These are phyloP conservation scores for Fusarium domesticum DNA, from an alignment of 2,329 filamentous ascomycete species.

Conservation along the genomic window DNA sequence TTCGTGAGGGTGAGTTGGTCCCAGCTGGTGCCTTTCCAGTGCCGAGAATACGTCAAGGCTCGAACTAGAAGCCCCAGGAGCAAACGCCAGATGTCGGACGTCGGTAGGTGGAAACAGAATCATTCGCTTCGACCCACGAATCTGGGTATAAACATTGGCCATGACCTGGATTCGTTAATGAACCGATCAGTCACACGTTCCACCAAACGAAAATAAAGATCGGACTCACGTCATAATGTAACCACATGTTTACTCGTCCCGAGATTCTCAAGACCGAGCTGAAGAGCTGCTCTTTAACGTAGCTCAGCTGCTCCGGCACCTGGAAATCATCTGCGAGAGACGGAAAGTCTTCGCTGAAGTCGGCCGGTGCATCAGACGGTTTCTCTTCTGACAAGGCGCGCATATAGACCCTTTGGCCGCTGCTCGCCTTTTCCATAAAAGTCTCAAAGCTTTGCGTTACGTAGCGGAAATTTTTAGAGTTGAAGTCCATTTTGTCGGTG, in stretches of 20 bases:
- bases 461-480: slow-evolving; percentile 79
- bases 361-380: slow-evolving; percentile 67
- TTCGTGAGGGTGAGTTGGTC: slow-evolving; percentile 61
- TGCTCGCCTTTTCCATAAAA: slow-evolving; percentile 60
- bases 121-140: slow-evolving; percentile 69
- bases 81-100: slow-evolving; percentile 65
- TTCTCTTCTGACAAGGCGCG: slow-evolving; percentile 69
- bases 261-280: slow-evolving; percentile 79
- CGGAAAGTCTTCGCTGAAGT: slow-evolving; percentile 69
- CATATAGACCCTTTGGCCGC: slow-evolving; percentile 68
- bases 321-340: slow-evolving; percentile 65
- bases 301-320: slow-evolving; percentile 59
- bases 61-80: slow-evolving; percentile 76
- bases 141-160: slow-evolving; percentile 81
- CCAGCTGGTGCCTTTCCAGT: slow-evolving; percentile 40
- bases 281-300: slow-evolving; percentile 62
- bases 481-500: slow-evolving; percentile 71
- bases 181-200: not conserved
- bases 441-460: slow-evolving; percentile 62
- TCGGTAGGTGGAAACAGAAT: slow-evolving; percentile 77
- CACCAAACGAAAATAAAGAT: not conserved
- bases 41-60: slow-evolving; percentile 66
- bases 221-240: slow-evolving; percentile 77
- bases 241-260: slow-evolving; percentile 80
- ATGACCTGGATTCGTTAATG: slow-evolving; percentile 57